phyloP scores from a whole-genome alignment of 2,329 filamentous ascomycete genomes.

The Aspergillus candidus region DNA sequence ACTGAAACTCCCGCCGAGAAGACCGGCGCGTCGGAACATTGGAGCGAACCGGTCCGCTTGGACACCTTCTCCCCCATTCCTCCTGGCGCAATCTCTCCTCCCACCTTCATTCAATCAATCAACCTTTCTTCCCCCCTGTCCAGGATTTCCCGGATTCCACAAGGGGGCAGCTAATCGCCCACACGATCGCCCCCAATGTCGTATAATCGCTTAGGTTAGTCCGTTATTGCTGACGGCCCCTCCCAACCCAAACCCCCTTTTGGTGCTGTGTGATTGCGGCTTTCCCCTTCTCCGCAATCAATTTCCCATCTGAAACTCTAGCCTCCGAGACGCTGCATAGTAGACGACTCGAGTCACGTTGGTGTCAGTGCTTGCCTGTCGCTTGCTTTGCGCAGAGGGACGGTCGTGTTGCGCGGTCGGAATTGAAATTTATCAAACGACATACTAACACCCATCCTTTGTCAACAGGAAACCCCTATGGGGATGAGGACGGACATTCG shows the following conservation, averaged over 20 bases:
- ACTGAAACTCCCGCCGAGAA: constrained; percentile 11
- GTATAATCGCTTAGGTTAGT: constrained; percentile 69
- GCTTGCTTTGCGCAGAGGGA: background rate
- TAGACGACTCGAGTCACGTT: no score
- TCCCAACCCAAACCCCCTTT: constrained; percentile 13
- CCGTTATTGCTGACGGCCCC: background rate
- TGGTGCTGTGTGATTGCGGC: constrained; percentile 6
- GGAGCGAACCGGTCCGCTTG: constrained; percentile 4
- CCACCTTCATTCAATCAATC: background rate
- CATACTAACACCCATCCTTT: no score
- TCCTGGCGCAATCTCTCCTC: constrained; percentile 27
- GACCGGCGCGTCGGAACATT: constrained; percentile 5
- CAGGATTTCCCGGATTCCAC: constrained; percentile 17
- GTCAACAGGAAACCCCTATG: constrained; percentile 31
- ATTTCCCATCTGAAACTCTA: constrained; percentile 17
- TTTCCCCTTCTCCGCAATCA: constrained; percentile 15
- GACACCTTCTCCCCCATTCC: constrained; percentile 16
- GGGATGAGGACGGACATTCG: constrained; percentile 38
- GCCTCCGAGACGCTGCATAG: constrained; percentile 1
- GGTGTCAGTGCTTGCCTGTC: background rate
- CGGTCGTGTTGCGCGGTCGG: no score
- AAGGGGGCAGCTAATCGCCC: constrained; percentile 17
- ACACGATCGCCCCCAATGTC: constrained; percentile 40
- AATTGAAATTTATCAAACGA: no score
- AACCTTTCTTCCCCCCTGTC: constrained; percentile 1